phyloP scores from a whole-genome alignment of 306 rosid species.

The Quercus bicolor region DNA sequence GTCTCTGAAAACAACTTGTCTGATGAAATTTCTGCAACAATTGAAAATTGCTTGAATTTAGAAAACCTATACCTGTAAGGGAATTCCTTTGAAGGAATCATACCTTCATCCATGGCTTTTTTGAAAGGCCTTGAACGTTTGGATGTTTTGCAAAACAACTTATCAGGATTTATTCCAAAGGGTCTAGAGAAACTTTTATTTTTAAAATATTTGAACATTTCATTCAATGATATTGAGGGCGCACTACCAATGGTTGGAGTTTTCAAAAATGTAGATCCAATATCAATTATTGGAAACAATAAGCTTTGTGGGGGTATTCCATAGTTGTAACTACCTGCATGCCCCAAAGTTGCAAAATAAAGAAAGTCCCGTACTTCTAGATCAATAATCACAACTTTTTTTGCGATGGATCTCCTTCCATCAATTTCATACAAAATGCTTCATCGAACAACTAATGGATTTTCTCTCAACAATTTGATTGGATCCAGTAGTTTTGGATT shows the following conservation, averaged over 20 bases:
- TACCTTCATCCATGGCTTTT: too few species aligned
- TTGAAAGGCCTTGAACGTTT: too few species aligned
- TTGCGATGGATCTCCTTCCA: background rate
- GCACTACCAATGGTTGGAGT: conserved; percentile 35
- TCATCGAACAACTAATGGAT: conserved; percentile 16
- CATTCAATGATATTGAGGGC: conserved; percentile 32
- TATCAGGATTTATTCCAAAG: too few species aligned
- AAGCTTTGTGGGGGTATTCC: conserved; percentile 20
- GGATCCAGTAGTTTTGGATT: too few species aligned
- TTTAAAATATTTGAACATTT: too few species aligned
- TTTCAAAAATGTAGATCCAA: conserved; percentile 22
- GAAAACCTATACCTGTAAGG: too few species aligned
- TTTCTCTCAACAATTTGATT: conserved; percentile 8
- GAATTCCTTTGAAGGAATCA: too few species aligned
- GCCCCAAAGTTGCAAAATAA: conserved; percentile 15
- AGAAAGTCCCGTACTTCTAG: conserved; percentile 5
- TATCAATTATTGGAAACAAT: background rate
- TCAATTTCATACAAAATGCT: conserved; percentile 15
- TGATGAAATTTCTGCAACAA: accelerated
- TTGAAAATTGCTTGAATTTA: too few species aligned
- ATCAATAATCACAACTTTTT: background rate
- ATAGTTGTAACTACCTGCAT: background rate
- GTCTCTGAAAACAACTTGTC: too few species aligned
- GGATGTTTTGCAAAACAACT: too few species aligned
- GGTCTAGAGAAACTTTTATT: too few species aligned